Evolutionary conservation across 2,329 filamentous ascomycete species (phyloP).

Genomic region (Diplocarpon rosae): DNA sequence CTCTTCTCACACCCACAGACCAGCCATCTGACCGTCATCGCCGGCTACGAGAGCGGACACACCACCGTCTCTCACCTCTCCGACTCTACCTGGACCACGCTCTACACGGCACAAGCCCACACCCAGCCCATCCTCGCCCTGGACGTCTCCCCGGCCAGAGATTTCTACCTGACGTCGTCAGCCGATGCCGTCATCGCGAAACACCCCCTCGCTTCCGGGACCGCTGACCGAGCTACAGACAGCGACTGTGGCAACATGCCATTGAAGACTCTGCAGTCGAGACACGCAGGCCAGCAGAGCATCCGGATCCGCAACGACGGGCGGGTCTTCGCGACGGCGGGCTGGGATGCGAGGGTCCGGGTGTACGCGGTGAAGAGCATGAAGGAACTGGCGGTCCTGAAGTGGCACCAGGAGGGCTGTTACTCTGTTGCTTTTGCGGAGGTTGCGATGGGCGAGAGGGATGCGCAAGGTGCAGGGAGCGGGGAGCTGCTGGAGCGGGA

Average conservation of each 20-base stretch:
- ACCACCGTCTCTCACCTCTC: conserved; percentile 46
- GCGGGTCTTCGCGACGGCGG: conserved; percentile 76
- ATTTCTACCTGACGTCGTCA: conserved; percentile 65
- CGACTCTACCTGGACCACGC: conserved; percentile 34
- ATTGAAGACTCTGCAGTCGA: conserved; percentile 59
- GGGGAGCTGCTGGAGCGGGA: conserved; percentile 11
- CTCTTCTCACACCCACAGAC: conserved; percentile 39
- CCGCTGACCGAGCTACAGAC: conserved; percentile 5
- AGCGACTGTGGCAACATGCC: conserved; percentile 27
- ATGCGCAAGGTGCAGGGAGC: background rate
- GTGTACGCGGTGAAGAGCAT: conserved; percentile 74
- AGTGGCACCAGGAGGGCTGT: conserved; percentile 86
- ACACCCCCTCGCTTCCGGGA: conserved; percentile 52
- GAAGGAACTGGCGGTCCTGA: conserved; percentile 81
- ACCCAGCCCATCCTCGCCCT: conserved; percentile 74
- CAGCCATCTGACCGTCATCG: conserved; percentile 48
- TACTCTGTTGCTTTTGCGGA: conserved; percentile 68
- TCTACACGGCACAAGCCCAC: conserved; percentile 60
- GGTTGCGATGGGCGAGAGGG: conserved; percentile 21
- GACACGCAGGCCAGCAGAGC: conserved; percentile 82
- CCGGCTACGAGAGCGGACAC: conserved; percentile 79
- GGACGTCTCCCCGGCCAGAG: conserved; percentile 36
- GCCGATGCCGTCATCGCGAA: conserved; percentile 72
- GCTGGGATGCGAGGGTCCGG: conserved; percentile 76
- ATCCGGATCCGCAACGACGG: conserved; percentile 69